Base-by-base conservation (phyloP, 192 early-diverging fungal genomes). In the Umbelopsis sp. region DNA sequence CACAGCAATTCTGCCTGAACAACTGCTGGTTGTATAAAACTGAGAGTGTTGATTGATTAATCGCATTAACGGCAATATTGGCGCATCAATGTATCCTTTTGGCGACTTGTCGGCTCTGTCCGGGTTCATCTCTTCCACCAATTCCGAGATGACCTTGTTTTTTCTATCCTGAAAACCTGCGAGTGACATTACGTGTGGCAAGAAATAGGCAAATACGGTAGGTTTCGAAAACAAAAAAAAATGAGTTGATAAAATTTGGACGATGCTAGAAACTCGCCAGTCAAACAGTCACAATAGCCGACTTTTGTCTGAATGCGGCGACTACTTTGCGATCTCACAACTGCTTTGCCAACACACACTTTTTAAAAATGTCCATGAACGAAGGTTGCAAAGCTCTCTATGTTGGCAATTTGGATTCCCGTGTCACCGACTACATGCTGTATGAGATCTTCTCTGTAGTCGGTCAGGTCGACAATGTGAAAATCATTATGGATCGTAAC, bases 391-490 rank as follows among this genome's bases (percentile, higher is more conserved):
- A 81, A 78, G 84, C 87, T 48, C 84, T 93, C 23, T 96, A 95
- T 74, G 94, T 94, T 23, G 92, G 92, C n/a, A 95, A 93, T 75
- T 84, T 95, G 64, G 93, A 95, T 80, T 87, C 86, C 45, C 85
- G 85, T 37, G 87, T 93, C 68, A 92, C 90, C 16, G 93, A 96
- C 68, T 73, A 75, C 27, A 76, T 84, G 48, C 85, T 96, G 64
- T 79, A 82, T 46, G 88, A 93, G 68, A 82, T 94, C 61, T 96
- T 96, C 77, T 71, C 81, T 10, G 70, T 87, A 8, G 78, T 80
- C 5, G 81, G 88, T 41, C 85, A 87, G 21, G 87, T 87, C 15
- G 81, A 87, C 61, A 83, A 74, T 48, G 88, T 93, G 64, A 94
- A 94, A 80, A 92, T 95, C 68, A 89, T 95, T 71, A 81, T 84